Conservation (phyloP, 306 rosid species). For the Comarum palustre region DNA sequence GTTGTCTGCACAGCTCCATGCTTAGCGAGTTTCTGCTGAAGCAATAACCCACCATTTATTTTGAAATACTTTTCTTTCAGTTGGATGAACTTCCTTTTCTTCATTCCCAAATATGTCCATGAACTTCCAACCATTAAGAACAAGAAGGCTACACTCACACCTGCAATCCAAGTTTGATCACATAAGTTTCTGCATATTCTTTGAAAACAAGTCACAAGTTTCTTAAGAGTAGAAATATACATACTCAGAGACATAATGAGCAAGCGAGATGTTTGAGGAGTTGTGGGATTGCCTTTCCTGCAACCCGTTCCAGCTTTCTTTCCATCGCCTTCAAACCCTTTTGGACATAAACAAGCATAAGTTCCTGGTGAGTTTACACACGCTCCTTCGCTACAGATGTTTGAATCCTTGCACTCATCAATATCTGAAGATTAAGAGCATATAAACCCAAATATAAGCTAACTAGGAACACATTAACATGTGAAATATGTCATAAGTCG, state of each 20-base stretch:
- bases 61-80: conserved; percentile 20
- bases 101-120: conserved; percentile 15
- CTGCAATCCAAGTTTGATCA: conserved; percentile 11
- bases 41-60: conserved; percentile 24
- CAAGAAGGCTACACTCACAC: conserved; percentile 10
- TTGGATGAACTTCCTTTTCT: conserved; percentile 13
- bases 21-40: not conserved
- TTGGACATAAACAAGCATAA: conserved; percentile 1
- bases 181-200: not conserved
- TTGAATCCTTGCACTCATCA: conserved; percentile 33
- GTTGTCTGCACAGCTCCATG: not conserved
- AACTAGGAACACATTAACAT: not conserved
- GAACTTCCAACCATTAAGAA: not conserved
- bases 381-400: conserved; percentile 1
- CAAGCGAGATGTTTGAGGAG: not conserved
- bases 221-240: not conserved
- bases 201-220: not conserved
- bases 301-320: conserved; percentile 7
- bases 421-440: conserved; percentile 19
- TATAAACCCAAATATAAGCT: not conserved
- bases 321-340: conserved; percentile 18
- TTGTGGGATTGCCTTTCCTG: not conserved
- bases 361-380: conserved; percentile 3
- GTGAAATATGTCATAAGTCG: not conserved
- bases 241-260: conserved; percentile 2